phyloP scores from a whole-genome alignment of 306 rosid genomes.

The Prunus kanzakura region DNA sequence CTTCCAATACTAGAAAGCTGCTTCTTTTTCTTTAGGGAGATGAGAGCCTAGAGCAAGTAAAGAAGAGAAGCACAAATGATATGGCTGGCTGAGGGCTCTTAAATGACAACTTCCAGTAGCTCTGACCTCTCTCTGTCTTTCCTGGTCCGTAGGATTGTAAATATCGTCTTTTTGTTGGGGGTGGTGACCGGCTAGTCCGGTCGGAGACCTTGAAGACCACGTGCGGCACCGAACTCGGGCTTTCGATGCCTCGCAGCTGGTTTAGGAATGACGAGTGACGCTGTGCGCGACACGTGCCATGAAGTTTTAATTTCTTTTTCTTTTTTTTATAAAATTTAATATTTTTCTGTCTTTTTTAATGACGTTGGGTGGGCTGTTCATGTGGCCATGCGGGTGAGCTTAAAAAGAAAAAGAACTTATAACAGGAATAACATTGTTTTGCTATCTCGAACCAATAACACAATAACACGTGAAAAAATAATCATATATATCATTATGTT shows the following conservation, averaged over 20 bases:
- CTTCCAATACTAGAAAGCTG: neutral
- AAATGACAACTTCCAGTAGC: neutral
- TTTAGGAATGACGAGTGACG: slow-evolving; percentile 1
- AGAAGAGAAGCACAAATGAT: neutral
- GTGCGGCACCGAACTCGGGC: slow-evolving; percentile 29
- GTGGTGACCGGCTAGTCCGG: slow-evolving; percentile 28
- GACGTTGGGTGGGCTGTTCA: too few relatives aligned
- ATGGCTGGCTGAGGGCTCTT: neutral
- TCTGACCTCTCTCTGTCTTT: neutral
- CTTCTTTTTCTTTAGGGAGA: neutral
- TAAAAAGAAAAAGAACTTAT: too few relatives aligned
- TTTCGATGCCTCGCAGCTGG: neutral
- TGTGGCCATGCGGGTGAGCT: too few relatives aligned
- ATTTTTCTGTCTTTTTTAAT: neutral
- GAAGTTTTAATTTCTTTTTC: neutral
- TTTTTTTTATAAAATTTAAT: neutral
- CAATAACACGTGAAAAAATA: rapidly evolving
- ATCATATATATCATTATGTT: rapidly evolving
- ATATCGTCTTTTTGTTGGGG: slow-evolving; percentile 3
- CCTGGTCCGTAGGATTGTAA: slow-evolving; percentile 33
- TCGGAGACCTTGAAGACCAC: slow-evolving; percentile 32
- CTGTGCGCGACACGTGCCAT: slow-evolving; percentile 21
- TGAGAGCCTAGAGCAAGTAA: neutral
- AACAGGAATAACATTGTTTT: too few relatives aligned
- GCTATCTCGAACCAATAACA: rapidly evolving